phyloP scores from a whole-genome alignment of 176 grass and related monocot genomes.

The Zoysia japonica region DNA sequence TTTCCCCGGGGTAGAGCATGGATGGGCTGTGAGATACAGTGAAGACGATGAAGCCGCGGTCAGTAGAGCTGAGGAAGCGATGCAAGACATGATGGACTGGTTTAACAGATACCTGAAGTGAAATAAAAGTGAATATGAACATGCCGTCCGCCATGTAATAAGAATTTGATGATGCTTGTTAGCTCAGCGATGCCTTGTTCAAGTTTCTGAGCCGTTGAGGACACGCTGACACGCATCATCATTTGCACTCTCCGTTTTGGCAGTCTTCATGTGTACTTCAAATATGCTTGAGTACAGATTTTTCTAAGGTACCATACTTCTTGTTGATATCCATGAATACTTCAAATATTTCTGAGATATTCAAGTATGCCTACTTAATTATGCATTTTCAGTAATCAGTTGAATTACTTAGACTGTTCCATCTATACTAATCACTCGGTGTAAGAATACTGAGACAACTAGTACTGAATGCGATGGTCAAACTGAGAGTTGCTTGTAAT shows the following conservation, averaged over 20 bases:
- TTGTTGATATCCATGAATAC: too few species aligned
- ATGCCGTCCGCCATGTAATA: background rate
- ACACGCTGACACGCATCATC: background rate
- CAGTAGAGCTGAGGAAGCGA: background rate
- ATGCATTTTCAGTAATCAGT: too few species aligned
- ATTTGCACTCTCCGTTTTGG: too few species aligned
- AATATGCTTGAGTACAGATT: too few species aligned
- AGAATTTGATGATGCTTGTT: background rate
- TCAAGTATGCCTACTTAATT: too few species aligned
- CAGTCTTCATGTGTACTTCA: background rate
- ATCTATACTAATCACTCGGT: too few species aligned
- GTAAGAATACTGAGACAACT: too few species aligned
- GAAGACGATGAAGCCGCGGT: background rate
- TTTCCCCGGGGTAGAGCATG: conserved; percentile 28
- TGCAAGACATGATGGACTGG: conserved; percentile 10
- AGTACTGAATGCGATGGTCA: too few species aligned
- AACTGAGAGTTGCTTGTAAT: too few species aligned
- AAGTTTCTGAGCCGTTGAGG: background rate
- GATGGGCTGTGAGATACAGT: conserved; percentile 31
- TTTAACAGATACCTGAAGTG: conserved; percentile 28
- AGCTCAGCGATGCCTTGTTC: background rate
- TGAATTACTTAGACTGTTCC: too few species aligned
- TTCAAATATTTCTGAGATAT: too few species aligned
- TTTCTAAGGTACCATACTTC: too few species aligned
- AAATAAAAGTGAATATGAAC: background rate